A percentile compares a stretch with the other conserved stretches of the same genome.
Evolutionary conservation across 371 early-diverging fungal species (phyloP).

Genomic region (Batkoa obscura): DNA sequence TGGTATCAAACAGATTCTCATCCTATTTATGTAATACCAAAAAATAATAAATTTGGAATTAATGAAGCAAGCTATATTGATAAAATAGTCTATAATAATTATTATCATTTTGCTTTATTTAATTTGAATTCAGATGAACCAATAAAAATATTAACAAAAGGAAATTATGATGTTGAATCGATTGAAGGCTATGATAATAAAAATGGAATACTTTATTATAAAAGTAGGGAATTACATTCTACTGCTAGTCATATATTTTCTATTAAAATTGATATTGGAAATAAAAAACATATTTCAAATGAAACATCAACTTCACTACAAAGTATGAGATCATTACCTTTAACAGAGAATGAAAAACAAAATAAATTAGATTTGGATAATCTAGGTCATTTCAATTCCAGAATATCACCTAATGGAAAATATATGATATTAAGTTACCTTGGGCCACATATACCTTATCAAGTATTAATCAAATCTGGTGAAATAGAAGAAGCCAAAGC

Average conservation of each 20-base stretch:
- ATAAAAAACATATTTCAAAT: slow-evolving; percentile 20
- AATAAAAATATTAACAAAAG: neutral
- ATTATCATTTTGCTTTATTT: slow-evolving; percentile 3
- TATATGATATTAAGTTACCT: slow-evolving; percentile 57
- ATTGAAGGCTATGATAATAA: neutral
- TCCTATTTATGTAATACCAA: neutral
- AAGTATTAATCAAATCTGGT: slow-evolving; percentile 11
- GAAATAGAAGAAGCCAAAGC: neutral
- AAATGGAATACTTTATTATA: neutral
- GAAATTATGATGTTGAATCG: slow-evolving; percentile 1
- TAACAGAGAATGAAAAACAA: neutral
- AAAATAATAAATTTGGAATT: neutral
- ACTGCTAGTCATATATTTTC: slow-evolving; percentile 9
- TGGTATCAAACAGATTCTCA: slow-evolving; percentile 5
- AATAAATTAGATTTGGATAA: neutral
- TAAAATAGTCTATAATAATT: neutral
- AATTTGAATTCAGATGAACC: neutral
- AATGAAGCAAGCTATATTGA: neutral
- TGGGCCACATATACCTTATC: slow-evolving; percentile 80
- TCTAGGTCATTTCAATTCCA: slow-evolving; percentile 25
- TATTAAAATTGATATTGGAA: slow-evolving; percentile 21
- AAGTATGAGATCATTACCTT: neutral
- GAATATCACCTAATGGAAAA: slow-evolving; percentile 50
- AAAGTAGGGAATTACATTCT: neutral
- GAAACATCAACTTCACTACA: slow-evolving; percentile 24